Conservation (phyloP, 1,284 basidiomycete genomes). For the Cutaneotrichosporon dermatis region DNA sequence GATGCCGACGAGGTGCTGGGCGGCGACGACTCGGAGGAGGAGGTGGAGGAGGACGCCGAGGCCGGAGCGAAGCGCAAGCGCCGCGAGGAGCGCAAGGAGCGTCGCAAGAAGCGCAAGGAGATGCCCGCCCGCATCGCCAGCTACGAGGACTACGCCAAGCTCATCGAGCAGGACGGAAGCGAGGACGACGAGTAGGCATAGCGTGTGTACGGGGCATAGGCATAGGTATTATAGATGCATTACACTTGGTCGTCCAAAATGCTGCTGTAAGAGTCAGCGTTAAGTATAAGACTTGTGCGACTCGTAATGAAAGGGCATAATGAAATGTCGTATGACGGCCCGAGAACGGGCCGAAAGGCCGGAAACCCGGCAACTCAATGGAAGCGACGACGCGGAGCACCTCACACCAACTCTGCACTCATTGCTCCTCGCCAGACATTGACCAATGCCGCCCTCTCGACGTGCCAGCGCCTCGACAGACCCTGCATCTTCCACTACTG, state of each 20-base stretch:
- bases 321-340: too few species aligned
- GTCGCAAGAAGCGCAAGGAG: conserved; percentile 65
- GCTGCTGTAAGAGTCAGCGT: not conserved
- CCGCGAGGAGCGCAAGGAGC: conserved; percentile 53
- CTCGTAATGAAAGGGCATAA: too few species aligned
- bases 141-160: conserved; percentile 89
- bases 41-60: conserved; percentile 54
- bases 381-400: too few species aligned
- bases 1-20: conserved; percentile 47
- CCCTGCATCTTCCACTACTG: too few species aligned
- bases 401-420: too few species aligned
- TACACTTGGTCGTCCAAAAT: not conserved
- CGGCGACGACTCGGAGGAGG: conserved; percentile 42
- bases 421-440: too few species aligned
- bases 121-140: conserved; percentile 85
- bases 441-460: too few species aligned
- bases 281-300: not conserved
- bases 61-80: conserved; percentile 52
- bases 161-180: conserved; percentile 70
- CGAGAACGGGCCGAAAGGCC: too few species aligned
- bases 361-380: too few species aligned
- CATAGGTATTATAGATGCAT: conserved; percentile 5
- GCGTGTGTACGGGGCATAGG: not conserved
- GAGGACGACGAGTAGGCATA: conserved; percentile 31
- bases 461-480: too few species aligned